Evolutionary conservation across 2,329 filamentous ascomycete genomes (phyloP), one percentile per base, ranked within the genome.

Genomic region (Hymenoscyphus scutula): DNA sequence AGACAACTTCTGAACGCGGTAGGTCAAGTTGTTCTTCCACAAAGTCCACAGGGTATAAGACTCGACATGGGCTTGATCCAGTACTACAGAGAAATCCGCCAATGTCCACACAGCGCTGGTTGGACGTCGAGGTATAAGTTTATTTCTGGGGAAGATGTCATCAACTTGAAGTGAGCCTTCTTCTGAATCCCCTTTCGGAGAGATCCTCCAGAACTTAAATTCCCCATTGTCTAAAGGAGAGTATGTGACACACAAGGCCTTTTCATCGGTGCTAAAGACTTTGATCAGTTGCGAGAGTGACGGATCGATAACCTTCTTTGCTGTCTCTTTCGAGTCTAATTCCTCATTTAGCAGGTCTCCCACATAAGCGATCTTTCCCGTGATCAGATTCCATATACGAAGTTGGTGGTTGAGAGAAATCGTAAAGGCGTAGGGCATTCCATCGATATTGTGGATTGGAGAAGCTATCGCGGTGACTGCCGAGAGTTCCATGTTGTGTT

Each of bases 181-280:
- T 11, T 48, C 41, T 11, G 41, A 48, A 41, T 41, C 38, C 59
- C 88, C 84, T 68, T 87, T 84, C 19, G 89, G 84, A 59, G 85
- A 84, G n/a, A 86, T 77, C 67, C 79, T 82, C 91, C 93, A 99
- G 73, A 99, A 93, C 75, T 97, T 98, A 82, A 99, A 98, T 73
- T 94, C 89, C 38, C 95, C 90, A 48, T 88, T 85, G 32, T 92
- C 90, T 66, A 95, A 86, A 0, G 95, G 94, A 11, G 93, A 97
- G 75, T 92, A 97, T 8, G 92, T 94, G 41, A 91, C 86, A 59
- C 94, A 84, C 15, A 85, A n/a, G 45, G 82, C 78, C 60, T 80
- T 79, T 29, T 80, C 77, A 51, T 74, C 78, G 48, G 77, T 80
- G 15, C 87, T 85, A 59, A 93, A 81, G 19, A 97, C 41, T 61